Evolutionary conservation across 78 protist genomes (phyloP), one percentile per base, ranked within the genome.

Genomic region (Dictyostelium capitatum): DNA sequence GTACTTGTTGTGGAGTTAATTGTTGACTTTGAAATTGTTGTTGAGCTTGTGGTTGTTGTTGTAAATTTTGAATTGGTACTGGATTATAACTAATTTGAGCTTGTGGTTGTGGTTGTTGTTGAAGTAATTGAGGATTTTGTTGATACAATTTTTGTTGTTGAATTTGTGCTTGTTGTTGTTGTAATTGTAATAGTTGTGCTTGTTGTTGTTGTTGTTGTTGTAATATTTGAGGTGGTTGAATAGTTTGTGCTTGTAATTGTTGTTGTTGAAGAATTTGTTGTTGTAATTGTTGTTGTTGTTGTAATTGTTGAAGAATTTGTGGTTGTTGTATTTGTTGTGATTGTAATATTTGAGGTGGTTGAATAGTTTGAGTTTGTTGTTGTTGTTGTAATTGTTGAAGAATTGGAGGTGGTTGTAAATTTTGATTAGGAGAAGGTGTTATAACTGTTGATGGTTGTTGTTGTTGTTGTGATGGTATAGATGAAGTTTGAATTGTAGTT

Each of bases 1-100:
- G 43, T 25, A 62, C 23, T 2, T 62, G 70, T 25, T 62, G 70
- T 25, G n/a, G 70, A 25, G n/a, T 67, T 67, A 32, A 32, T 15
- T 28, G 3, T 17, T 32, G 48, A 30, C 30, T 41, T 67, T 64
- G 73, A 11, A 67, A 6, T 67, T 67, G 70, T 25, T 62, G 75
- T 67, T 67, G 75, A 15, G 75, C 37, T 67, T 67, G 75, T 28
- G 17, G 75, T 67, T 32, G 43, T 30, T 28, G 74, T 30, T 65
- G 73, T 64, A 25, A 41, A 4, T 64, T 32, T 28, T 64, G 73
- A 12, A 11, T 14, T 64, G 1, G 23, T 14, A 25, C 43, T 4
- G 14, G 15, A 25, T 28, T 20, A 20, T 56, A 23, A 20, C n/a
- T n/a, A n/a, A 7, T 4, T 56, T 56, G 64, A 6, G 14, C 10